A percentile compares a stretch with the other conserved stretches of the same genome.
Conservation (phyloP, 2,329 filamentous ascomycete species). For the Chrysoporthe puriensis region DNA sequence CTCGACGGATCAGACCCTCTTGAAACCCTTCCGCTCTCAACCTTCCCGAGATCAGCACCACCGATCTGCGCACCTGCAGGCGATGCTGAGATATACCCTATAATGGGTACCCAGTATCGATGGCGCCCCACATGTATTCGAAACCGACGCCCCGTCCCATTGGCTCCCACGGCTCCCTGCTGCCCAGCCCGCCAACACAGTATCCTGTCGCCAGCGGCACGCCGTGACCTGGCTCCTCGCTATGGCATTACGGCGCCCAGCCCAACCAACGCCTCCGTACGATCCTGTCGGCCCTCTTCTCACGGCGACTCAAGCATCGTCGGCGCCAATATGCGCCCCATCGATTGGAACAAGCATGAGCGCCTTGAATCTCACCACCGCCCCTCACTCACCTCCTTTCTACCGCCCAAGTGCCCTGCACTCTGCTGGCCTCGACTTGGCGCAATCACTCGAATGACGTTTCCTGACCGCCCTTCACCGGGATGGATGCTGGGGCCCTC, state of each 20-base stretch:
- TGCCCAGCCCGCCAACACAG: background rate
- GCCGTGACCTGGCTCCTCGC: background rate
- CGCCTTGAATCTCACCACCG: background rate
- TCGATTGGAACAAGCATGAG: background rate
- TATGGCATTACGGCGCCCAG: background rate
- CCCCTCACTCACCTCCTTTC: conserved; percentile 4
- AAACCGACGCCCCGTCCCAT: background rate
- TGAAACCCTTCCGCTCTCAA: background rate
- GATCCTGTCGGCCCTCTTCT: background rate
- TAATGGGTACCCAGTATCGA: background rate
- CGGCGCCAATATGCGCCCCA: conserved; percentile 5
- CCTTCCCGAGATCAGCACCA: background rate
- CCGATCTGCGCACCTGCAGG: background rate
- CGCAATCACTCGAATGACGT: conserved; percentile 1
- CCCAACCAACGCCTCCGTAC: background rate
- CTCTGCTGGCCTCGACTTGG: background rate
- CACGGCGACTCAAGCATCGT: background rate
- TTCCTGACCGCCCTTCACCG: conserved; percentile 20
- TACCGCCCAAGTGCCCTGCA: background rate
- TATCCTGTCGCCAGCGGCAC: background rate
- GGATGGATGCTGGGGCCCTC: conserved; percentile 24
- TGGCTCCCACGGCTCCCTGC: background rate
- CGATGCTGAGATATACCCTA: background rate
- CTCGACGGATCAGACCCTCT: background rate
- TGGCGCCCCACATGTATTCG: background rate